Evolutionary conservation across 306 rosid genomes (phyloP).

Genomic region (Malus asiatica): DNA sequence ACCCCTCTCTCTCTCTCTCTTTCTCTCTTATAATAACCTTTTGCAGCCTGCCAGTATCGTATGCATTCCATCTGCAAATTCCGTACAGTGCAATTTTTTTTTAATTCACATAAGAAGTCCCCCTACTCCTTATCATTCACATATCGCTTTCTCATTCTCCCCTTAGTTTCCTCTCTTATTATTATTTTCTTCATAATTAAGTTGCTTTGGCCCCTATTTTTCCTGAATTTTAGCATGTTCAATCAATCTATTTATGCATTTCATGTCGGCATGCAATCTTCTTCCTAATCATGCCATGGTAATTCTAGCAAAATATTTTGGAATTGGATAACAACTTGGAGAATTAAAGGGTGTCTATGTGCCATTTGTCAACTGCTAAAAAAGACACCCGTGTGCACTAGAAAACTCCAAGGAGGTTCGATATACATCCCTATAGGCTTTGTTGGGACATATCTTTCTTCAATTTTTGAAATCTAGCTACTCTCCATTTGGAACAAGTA

Average conservation of each 20-base stretch:
- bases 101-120: slow-evolving; percentile 1
- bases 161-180: not conserved
- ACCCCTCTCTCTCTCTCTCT: slow-evolving; percentile 1
- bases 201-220: not conserved
- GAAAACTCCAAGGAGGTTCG: not conserved
- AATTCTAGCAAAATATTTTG: slow-evolving; percentile 8
- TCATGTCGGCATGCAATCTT: slow-evolving; percentile 3
- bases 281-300: slow-evolving; percentile 38
- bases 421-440: not conserved
- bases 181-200: not conserved
- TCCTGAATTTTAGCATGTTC: not conserved
- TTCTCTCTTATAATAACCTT: slow-evolving; percentile 28
- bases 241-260: slow-evolving; percentile 13
- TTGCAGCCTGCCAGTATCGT: slow-evolving; percentile 5
- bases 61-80: slow-evolving; percentile 11
- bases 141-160: slow-evolving; percentile 22
- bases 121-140: slow-evolving; percentile 6
- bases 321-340: not conserved
- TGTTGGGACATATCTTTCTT: not conserved
- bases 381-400: slow-evolving; percentile 22
- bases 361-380: slow-evolving; percentile 41
- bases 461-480: not conserved
- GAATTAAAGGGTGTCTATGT: slow-evolving; percentile 30
- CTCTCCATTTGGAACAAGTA: not conserved
- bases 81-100: slow-evolving; percentile 12